Evolutionary conservation across 352 stramenopile genomes (phyloP).

Genomic region (Phytophthora idaei): DNA sequence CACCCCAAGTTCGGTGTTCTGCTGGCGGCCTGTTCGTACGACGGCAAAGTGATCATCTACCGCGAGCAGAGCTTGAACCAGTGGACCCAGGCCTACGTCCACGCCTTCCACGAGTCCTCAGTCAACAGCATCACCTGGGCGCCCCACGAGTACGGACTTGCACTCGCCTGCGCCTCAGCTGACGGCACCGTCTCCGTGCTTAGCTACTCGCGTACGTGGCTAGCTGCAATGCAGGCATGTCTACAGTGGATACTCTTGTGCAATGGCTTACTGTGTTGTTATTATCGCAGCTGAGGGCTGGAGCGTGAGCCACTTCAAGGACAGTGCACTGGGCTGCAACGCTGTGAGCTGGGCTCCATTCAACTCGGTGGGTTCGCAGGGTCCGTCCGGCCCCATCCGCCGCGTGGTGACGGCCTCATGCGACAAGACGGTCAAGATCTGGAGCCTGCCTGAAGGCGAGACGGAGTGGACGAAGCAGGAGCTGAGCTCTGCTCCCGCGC

Average conservation of each 20-base stretch:
- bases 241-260: not conserved
- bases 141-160: conserved; percentile 96
- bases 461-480: conserved; percentile 85
- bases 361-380: conserved; percentile 62
- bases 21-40: conserved; percentile 97
- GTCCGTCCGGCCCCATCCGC: conserved; percentile 53
- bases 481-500: conserved; percentile 75
- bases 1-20: conserved; percentile 98
- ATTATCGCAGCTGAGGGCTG: conserved; percentile 75
- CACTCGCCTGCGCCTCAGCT: conserved; percentile 93
- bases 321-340: conserved; percentile 96
- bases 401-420: conserved; percentile 96
- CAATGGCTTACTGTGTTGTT: not conserved
- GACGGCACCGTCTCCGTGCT: conserved; percentile 95
- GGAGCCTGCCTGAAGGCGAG: conserved; percentile 79
- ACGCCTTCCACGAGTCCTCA: conserved; percentile 86
- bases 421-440: conserved; percentile 98
- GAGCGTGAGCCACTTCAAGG: conserved; percentile 93
- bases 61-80: conserved; percentile 93
- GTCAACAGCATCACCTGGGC: conserved; percentile 97
- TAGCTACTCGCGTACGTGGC: conserved; percentile 70
- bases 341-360: conserved; percentile 96
- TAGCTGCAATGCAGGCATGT: not conserved
- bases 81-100: conserved; percentile 94
- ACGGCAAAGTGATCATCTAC: conserved; percentile 98